Conservation (phyloP, 2,329 filamentous ascomycete genomes). For the Aureobasidium sp. region DNA sequence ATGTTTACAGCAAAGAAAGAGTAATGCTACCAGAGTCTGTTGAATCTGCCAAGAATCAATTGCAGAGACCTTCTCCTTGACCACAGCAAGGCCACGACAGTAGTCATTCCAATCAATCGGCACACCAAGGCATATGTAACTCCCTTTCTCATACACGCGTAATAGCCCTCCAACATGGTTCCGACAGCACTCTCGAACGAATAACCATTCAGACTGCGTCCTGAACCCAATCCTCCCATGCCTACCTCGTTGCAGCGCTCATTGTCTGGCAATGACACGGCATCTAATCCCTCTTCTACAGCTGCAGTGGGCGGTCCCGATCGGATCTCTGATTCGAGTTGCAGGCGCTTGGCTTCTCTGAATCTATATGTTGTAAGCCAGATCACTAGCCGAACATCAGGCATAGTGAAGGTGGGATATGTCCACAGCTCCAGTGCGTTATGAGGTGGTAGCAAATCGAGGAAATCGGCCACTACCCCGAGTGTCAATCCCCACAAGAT, state of each 20-base stretch:
- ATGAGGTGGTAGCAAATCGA: slow-evolving; percentile 59
- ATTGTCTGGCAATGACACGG: slow-evolving; percentile 20
- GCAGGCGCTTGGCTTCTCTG: slow-evolving; percentile 42
- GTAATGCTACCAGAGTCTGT: not conserved
- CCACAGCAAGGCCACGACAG: slow-evolving; percentile 17
- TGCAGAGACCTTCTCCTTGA: not conserved
- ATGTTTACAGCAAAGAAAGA: not conserved
- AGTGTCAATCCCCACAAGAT: slow-evolving; percentile 63
- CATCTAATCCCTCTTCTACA: slow-evolving; percentile 25
- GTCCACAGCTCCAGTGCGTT: slow-evolving; percentile 57
- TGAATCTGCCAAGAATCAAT: not conserved
- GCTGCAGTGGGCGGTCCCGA: slow-evolving; percentile 11
- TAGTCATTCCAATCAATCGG: slow-evolving; percentile 22
- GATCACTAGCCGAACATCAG: slow-evolving; percentile 54
- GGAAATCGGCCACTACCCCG: slow-evolving; percentile 59
- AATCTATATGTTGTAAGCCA: slow-evolving; percentile 54
- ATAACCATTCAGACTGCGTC: slow-evolving; percentile 24
- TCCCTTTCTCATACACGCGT: slow-evolving; percentile 43
- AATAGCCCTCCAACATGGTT: slow-evolving; percentile 47
- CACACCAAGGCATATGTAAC: slow-evolving; percentile 38
- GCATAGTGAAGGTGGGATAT: slow-evolving; percentile 61
- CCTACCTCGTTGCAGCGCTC: slow-evolving; percentile 8
- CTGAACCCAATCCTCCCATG: slow-evolving; percentile 14
- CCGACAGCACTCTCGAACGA: slow-evolving; percentile 35
- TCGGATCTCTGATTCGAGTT: slow-evolving; percentile 17